phyloP scores from a whole-genome alignment of 257 asterid species.

The Knoxia roxburghii region DNA sequence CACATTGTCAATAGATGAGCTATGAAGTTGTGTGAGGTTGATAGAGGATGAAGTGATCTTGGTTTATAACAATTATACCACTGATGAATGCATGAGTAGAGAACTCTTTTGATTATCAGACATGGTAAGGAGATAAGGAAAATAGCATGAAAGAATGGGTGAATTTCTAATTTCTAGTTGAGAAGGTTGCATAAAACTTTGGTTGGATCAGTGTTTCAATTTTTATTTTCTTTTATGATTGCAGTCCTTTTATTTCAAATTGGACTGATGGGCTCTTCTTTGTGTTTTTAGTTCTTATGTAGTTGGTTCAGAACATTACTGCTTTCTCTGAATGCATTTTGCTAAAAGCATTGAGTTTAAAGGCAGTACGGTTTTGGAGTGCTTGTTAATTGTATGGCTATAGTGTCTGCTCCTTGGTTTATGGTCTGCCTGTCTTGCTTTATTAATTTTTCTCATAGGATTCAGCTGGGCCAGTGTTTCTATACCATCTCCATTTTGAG shows the following conservation, averaged over 20 bases:
- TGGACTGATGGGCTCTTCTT: background rate
- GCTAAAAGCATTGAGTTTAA: background rate
- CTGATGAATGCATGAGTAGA: no score
- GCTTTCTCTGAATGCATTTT: background rate
- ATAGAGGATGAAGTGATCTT: background rate
- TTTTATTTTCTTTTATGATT: background rate
- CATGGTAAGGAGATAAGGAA: background rate
- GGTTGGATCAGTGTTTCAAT: background rate
- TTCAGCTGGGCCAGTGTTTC: no score
- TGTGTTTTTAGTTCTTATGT: background rate
- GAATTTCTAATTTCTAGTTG: background rate
- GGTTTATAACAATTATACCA: background rate
- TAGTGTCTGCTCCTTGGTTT: background rate
- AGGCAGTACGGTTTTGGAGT: background rate
- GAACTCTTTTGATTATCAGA: background rate
- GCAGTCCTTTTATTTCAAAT: background rate
- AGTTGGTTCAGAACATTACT: background rate
- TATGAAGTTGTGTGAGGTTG: conserved; percentile 1
- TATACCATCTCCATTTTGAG: background rate
- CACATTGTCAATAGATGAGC: no score
- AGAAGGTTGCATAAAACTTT: no score
- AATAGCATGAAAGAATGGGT: background rate
- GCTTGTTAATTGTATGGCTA: background rate
- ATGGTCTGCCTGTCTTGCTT: background rate
- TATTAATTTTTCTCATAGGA: background rate